Evolutionary conservation across 805 yeast genomes (phyloP), one percentile per base, ranked within the genome.

Genomic region (Candida dendrica): DNA sequence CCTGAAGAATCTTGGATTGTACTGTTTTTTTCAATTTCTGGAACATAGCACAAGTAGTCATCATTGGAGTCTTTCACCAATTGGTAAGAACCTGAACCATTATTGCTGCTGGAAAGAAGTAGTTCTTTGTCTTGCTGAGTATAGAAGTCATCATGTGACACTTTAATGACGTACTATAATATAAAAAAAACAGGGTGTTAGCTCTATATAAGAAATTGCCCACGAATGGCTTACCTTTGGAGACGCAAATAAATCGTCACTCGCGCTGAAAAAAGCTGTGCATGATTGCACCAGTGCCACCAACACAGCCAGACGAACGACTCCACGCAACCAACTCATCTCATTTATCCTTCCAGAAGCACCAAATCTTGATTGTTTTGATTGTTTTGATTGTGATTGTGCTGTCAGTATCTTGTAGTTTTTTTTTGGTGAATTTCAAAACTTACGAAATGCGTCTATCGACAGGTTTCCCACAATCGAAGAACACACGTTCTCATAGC

Each of bases 191-290:
- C 8, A 27, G n/a, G 13, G 5, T 30, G 44, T 37, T 36, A 40
- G 39, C 35, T 15, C 8, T n/a, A n/a, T n/a, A n/a, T n/a, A n/a
- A n/a, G n/a, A 14, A 8, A 6, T 15, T 8, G 16, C 22, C 15
- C 16, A 13, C 16, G 10, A 20, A 11, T 7, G 10, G 38, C 53
- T 8, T 34, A 54, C 58, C 34, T 52, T 53, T 27, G 59, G 57
- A 14, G 48, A 39, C 4, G 44, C 20, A 16, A 44, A 48, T 10
- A 50, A 9, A 35, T 53, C 59, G 1, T 52, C 55, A 33, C 39
- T 43, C 3, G 46, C 44, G 14, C 46, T 44, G 43, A 53, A 53
- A 11, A 39, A n/a, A 1, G 52, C 52, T 3, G 34, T 14, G 13
- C 30, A 27, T 4, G 13, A 27, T 4, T 27, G 30, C 4, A 27